Percentiles rank a stretch among this genome's conserved stretches.
phyloP scores from a whole-genome alignment of 495 filamentous ascomycete species.

The Thermothielavioides terrestris region DNA sequence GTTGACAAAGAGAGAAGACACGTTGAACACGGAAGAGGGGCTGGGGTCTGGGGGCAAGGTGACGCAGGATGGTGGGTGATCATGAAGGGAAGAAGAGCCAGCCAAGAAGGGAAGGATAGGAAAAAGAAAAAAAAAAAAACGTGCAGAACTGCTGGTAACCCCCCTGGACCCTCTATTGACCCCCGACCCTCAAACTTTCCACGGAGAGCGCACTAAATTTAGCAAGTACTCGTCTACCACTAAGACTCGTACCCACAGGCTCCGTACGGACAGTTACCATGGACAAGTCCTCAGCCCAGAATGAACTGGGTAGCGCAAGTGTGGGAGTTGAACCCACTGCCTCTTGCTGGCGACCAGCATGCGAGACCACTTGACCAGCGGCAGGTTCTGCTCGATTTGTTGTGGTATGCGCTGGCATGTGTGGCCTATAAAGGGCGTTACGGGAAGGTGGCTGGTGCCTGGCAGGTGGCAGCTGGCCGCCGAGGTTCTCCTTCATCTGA shows the following conservation, averaged over 20 bases:
- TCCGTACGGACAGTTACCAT: background rate
- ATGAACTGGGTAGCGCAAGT: background rate
- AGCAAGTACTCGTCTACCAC: constrained; percentile 1
- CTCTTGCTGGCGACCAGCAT: background rate
- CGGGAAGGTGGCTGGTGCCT: background rate
- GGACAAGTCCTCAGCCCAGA: background rate
- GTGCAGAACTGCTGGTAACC: background rate
- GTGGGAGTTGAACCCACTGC: constrained; percentile 2
- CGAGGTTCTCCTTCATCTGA: too few species aligned
- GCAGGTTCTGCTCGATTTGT: background rate
- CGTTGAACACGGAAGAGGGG: too few species aligned
- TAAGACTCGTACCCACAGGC: background rate
- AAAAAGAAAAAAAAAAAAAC: background rate
- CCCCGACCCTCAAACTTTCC: background rate
- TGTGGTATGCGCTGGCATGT: background rate
- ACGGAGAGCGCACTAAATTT: background rate
- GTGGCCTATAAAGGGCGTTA: background rate
- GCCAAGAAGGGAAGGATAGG: background rate
- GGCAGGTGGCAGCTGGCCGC: background rate
- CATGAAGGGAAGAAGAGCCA: background rate
- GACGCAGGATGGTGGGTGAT: too few species aligned
- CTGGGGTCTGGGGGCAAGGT: too few species aligned
- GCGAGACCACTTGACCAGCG: constrained; percentile 1
- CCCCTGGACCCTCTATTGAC: background rate
- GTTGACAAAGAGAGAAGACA: too few species aligned